Conservation (phyloP, 164 flowering plant genomes). For the Protea cynaroides region DNA sequence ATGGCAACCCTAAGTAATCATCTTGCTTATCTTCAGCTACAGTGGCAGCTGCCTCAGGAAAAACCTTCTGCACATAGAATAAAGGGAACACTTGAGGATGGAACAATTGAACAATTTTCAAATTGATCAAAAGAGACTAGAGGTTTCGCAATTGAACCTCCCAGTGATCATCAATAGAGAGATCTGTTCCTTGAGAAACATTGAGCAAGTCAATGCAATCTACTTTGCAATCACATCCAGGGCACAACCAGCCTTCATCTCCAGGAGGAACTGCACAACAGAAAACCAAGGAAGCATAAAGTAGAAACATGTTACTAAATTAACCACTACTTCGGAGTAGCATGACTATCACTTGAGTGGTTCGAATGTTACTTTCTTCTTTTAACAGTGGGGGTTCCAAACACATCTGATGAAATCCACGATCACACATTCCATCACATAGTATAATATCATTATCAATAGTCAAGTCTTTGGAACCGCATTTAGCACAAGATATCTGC, state of each 20-base stretch:
- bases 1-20: constrained; percentile 52
- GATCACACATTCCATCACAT: constrained; percentile 95
- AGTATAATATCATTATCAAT: constrained; percentile 81
- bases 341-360: constrained; percentile 5
- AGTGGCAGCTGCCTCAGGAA: constrained; percentile 72
- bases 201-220: constrained; percentile 75
- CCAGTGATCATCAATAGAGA: constrained; percentile 67
- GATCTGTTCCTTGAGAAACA: constrained; percentile 55
- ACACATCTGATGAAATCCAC: constrained; percentile 95
- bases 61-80: constrained; percentile 58
- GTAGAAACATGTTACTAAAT: not conserved
- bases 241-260: constrained; percentile 95
- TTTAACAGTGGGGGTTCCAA: constrained; percentile 75
- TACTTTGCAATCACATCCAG: constrained; percentile 94
- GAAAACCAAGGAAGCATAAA: constrained; percentile 9
- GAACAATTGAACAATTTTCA: not conserved
- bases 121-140: constrained; percentile 6
- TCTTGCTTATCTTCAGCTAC: constrained; percentile 36
- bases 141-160: constrained; percentile 52
- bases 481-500: constrained; percentile 98
- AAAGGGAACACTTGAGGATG: not conserved
- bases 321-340: not conserved
- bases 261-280: constrained; percentile 73
- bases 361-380: constrained; percentile 62
- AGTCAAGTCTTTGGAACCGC: constrained; percentile 69